A percentile compares a stretch with the other conserved stretches of the same genome.
phyloP scores from a whole-genome alignment of 1,284 basidiomycete genomes.

The Golubevia sp. region DNA sequence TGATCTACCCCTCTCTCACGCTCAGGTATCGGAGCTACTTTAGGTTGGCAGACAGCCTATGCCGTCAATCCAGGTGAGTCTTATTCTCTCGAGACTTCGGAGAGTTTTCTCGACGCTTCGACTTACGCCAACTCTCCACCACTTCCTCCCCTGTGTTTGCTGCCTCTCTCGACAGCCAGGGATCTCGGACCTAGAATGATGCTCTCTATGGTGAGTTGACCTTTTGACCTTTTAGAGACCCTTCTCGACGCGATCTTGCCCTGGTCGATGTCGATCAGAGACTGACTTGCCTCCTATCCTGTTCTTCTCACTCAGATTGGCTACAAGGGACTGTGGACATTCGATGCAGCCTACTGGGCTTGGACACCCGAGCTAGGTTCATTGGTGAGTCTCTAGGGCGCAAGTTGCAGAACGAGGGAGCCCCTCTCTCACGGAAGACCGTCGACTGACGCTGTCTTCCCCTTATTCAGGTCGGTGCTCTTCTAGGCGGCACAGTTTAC shows the following conservation, averaged over 20 bases:
- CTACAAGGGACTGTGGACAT: not conserved
- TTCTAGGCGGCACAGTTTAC: conserved; percentile 12
- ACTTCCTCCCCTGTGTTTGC: not conserved
- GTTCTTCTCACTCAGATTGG: too few relatives aligned
- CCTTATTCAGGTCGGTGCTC: conserved; percentile 8
- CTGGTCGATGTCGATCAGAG: too few relatives aligned
- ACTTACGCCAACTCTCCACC: not conserved
- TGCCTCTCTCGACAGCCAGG: not conserved
- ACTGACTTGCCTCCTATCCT: too few relatives aligned
- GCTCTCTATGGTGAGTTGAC: not conserved
- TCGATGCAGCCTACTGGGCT: not conserved
- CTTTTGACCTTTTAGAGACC: too few relatives aligned
- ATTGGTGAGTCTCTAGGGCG: not conserved
- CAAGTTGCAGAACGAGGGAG: too few relatives aligned
- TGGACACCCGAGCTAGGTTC: not conserved
- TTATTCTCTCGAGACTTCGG: too few relatives aligned
- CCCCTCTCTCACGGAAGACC: not conserved
- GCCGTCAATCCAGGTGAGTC: too few relatives aligned
- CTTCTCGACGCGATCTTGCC: too few relatives aligned
- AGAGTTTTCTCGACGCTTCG: too few relatives aligned
- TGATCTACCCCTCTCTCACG: too few relatives aligned
- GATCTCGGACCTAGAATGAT: not conserved
- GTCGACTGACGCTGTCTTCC: not conserved
- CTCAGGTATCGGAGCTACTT: conserved; percentile 5
- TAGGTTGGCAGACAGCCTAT: conserved; percentile 18